Percentiles rank a stretch among this genome's conserved stretches.
Conservation (phyloP, 495 filamentous ascomycete genomes). For the Aspergillus bridgeri region DNA sequence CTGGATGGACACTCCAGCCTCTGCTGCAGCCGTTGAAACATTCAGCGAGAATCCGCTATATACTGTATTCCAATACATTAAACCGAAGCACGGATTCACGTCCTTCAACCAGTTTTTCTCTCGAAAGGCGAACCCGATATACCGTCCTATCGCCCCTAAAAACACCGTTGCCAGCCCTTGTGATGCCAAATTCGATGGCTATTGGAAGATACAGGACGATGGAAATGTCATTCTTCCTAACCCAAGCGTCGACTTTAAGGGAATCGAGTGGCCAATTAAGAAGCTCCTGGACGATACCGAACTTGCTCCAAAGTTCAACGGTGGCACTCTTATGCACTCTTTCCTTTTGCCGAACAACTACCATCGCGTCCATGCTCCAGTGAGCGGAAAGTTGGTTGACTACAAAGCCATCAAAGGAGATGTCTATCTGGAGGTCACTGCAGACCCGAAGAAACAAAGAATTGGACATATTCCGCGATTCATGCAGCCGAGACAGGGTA, state of each 20-base stretch:
- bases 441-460: not conserved
- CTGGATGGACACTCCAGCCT: not conserved
- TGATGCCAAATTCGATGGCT: conserved; percentile 1
- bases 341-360: not conserved
- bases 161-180: conserved; percentile 1
- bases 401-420: not conserved
- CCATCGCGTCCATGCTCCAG: conserved; percentile 1
- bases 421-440: conserved; percentile 1
- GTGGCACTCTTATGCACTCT: not conserved
- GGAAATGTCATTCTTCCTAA: not conserved
- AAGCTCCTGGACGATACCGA: not conserved
- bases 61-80: not conserved
- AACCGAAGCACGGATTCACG: not conserved
- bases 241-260: not conserved
- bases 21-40: not conserved
- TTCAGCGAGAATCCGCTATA: conserved; percentile 2
- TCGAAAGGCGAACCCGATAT: not conserved
- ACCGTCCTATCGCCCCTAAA: not conserved
- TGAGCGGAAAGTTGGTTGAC: not conserved
- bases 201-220: not conserved
- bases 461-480: not conserved
- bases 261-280: not conserved
- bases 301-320: not conserved
- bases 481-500: not conserved
- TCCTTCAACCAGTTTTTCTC: not conserved